Evolutionary conservation across 2,329 filamentous ascomycete species (phyloP).

Genomic region (Penicillium psychrosexuale): DNA sequence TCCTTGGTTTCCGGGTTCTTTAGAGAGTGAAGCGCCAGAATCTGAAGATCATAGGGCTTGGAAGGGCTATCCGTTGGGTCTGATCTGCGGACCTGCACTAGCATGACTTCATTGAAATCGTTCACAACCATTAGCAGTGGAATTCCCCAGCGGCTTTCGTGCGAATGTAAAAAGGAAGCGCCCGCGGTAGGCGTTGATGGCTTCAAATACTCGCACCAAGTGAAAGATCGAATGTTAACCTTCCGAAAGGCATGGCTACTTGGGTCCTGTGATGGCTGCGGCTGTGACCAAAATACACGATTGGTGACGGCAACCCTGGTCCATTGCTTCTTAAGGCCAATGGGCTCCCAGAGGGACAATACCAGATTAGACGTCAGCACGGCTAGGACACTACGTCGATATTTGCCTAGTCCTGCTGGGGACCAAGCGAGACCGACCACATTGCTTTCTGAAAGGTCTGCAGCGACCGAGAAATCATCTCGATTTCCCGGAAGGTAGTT

Average conservation of each 20-base stretch:
- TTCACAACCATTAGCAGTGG: constrained; percentile 38
- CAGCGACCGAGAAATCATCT: constrained; percentile 54
- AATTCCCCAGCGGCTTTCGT: constrained; percentile 35
- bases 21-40: constrained; percentile 26
- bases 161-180: constrained; percentile 4
- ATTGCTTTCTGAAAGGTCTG: constrained; percentile 55
- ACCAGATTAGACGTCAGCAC: constrained; percentile 57
- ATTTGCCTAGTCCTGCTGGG: constrained; percentile 53
- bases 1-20: constrained; percentile 4
- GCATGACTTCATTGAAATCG: constrained; percentile 38
- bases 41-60: constrained; percentile 23
- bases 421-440: constrained; percentile 57
- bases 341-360: constrained; percentile 55
- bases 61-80: constrained; percentile 1
- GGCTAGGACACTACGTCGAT: constrained; percentile 54
- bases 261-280: constrained; percentile 21
- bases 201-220: constrained; percentile 39
- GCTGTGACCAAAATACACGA: constrained; percentile 44
- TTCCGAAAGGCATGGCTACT: constrained; percentile 27
- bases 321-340: constrained; percentile 50
- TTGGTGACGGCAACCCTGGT: constrained; percentile 54
- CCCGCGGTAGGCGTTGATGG: constrained; percentile 8
- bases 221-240: constrained; percentile 40
- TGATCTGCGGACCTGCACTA: constrained; percentile 28
- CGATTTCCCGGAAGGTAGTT: constrained; percentile 47